Base-by-base conservation (phyloP, 306 rosid species). In the Dryas alaskensis region DNA sequence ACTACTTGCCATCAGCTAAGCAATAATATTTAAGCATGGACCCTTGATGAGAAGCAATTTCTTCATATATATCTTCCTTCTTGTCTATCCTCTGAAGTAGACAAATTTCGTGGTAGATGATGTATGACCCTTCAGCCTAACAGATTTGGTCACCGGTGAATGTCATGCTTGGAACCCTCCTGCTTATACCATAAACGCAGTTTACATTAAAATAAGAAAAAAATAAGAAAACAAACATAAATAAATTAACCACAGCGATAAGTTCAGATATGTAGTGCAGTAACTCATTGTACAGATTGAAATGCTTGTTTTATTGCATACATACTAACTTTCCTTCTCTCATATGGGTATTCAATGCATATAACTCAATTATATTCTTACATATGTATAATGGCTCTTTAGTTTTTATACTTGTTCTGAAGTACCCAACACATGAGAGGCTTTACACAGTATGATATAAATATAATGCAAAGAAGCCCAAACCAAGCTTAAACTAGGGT, bases 81-180 rank as follows among this genome's bases (percentile, higher is more conserved):
- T 61, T 16, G 25, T 51, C 74, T 43, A 65, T 27, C 82, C 60
- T 50, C 76, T 6, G 46, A 60, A 69, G 54, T 51, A 47, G 52
- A 13, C 39, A 17, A 61, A 45, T 11, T 62, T 59, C 64, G 75
- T 40, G 70, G 79, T 60, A 69, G 65, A 62, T 51, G 77, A 72
- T 53, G 70, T 16, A 25, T 55, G 69, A 63, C 48, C 47, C 72
- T 76, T 64, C 6, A 17, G 60, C 63, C 52, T 17, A 60, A 58
- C 50, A 48, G 42, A 52, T 63, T 40, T 25, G 25, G 61, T 67
- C 67, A 81, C 27, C 79, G 70, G 69, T 53, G 77, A 19, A 78
- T 83, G 77, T 80, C 84, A 39, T 67, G 78, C 84, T 82, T 86
- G 4, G 86, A 77, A 76, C 80, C 73, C 67, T 75, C 90, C 96